A percentile compares a stretch with the other conserved stretches of the same genome.
Conservation (phyloP, 768 basidiomycete species). For the Tulasnella sp. region DNA sequence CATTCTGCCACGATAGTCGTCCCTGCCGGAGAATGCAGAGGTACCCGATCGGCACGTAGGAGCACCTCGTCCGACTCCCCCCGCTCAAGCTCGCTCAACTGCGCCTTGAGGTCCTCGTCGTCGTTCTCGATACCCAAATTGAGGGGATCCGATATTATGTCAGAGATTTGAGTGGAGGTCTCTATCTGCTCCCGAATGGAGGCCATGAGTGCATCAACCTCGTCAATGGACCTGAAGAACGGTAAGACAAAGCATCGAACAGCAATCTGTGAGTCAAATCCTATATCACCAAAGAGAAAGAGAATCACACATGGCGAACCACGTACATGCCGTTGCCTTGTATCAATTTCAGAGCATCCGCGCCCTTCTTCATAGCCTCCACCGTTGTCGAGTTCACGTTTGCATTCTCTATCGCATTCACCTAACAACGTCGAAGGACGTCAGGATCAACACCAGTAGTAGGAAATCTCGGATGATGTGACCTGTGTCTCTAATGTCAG, state of each 20-base stretch:
- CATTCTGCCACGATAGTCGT: conserved; percentile 33
- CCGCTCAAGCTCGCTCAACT: conserved; percentile 81
- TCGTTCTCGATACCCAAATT: conserved; percentile 49
- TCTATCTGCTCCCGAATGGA: conserved; percentile 83
- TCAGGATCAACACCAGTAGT: too few relatives aligned
- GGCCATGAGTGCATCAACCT: conserved; percentile 85
- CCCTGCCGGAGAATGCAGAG: conserved; percentile 68
- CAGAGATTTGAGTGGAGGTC: conserved; percentile 84
- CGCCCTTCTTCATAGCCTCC: conserved; percentile 92
- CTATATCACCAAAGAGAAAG: too few relatives aligned
- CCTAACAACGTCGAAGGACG: too few relatives aligned
- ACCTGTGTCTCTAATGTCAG: conserved; percentile 88
- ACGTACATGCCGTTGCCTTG: conserved; percentile 85
- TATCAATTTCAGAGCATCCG: conserved; percentile 79
- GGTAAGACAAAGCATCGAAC: too few relatives aligned
- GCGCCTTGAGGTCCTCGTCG: conserved; percentile 67
- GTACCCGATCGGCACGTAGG: conserved; percentile 79
- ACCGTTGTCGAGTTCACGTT: conserved; percentile 98
- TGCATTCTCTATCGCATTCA: conserved; percentile 93
- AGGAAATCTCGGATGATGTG: too few relatives aligned
- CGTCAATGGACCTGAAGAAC: conserved; percentile 67
- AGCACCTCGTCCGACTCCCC: conserved; percentile 78
- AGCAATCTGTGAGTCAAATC: too few relatives aligned
- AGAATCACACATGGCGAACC: too few relatives aligned
- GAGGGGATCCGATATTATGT: conserved; percentile 67